Evolutionary conservation across 176 grass and related monocot species (phyloP).

Genomic region (Luzula sylvatica): DNA sequence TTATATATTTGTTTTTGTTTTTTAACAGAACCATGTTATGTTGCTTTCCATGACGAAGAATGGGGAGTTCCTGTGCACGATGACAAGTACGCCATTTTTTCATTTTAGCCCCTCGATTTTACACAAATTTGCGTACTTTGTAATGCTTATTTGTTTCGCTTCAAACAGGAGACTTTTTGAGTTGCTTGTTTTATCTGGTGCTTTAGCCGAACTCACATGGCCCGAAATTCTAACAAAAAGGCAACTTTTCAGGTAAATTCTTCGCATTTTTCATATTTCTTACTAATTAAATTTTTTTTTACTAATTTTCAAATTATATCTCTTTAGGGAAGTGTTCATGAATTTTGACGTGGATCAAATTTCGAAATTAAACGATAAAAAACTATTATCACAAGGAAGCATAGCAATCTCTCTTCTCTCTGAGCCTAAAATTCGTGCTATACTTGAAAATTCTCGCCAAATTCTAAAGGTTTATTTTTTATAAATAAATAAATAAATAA

Average conservation of each 20-base stretch:
- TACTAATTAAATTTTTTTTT: neutral
- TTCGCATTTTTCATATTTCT: constrained; percentile 6
- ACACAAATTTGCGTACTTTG: neutral
- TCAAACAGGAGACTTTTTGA: constrained; percentile 82
- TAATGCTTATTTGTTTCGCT: constrained; percentile 5
- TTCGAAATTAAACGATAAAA: constrained; percentile 82
- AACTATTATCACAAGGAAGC: constrained; percentile 38
- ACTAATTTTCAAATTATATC: neutral
- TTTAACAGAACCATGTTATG: constrained; percentile 61
- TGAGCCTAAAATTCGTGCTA: constrained; percentile 62
- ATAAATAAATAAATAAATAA: neutral
- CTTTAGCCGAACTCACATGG: constrained; percentile 90
- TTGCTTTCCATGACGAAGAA: constrained; percentile 88
- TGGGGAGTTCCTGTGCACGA: constrained; percentile 86
- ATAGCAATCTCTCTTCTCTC: constrained; percentile 63
- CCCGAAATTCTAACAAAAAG: constrained; percentile 79
- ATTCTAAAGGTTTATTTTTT: constrained; percentile 47
- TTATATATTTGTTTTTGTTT: constrained; percentile 1
- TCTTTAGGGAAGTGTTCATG: constrained; percentile 74
- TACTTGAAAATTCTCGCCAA: constrained; percentile 66
- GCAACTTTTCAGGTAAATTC: constrained; percentile 65
- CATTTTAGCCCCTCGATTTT: constrained; percentile 4
- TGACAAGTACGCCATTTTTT: constrained; percentile 46
- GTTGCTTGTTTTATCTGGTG: constrained; percentile 65
- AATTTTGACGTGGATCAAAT: constrained; percentile 49